Evolutionary conservation across 345 rosid genomes (phyloP), one percentile per base, ranked within the genome.

Genomic region (Reutealis trisperma): DNA sequence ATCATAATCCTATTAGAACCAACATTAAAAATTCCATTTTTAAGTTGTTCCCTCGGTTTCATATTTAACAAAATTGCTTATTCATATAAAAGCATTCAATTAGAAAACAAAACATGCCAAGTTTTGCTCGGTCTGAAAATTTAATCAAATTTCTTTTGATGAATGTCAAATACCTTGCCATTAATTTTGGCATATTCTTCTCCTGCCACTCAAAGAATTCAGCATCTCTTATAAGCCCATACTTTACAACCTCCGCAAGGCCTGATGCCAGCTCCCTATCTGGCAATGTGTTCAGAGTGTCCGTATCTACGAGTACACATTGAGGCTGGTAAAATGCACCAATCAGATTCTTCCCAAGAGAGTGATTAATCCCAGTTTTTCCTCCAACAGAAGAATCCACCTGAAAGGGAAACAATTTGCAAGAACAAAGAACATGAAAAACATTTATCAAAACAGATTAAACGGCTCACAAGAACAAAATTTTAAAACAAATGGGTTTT

Each of bases 331-430:
- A 92, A 84, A 96, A 96, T 34, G 99, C 97, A 70, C 99, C 99
- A 7, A 94, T 96, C 91, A 96, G 27, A 78, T 96, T 96, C 90
- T 96, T 96, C 75, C 99, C 99, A 67, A 94, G 98, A 42, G 66
- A 83, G 74, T 96, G 99, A 77, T 96, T 96, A 55, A 94, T 87
- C 82, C 98, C 99, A 37, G 98, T 94, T 89, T 96, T 94, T 44
- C 99, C 99, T 74, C 99, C 99, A 66, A 96, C 97, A 42, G 99
- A 96, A 76, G 99, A 96, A 84, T 96, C 99, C 78, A 94, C 97
- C 98, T 93, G 81, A 69, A 76, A 47, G 11, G 76, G 25, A 75
- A 77, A 83, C 27, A 64, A 77, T 37, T 61, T 54, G 24, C 30
- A 25, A 4, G 14, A 61, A 34, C 4, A 57, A 65, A 54, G 11